Conservation (phyloP, 108 stramenopile genomes). For the Skeletonema menzelii region DNA sequence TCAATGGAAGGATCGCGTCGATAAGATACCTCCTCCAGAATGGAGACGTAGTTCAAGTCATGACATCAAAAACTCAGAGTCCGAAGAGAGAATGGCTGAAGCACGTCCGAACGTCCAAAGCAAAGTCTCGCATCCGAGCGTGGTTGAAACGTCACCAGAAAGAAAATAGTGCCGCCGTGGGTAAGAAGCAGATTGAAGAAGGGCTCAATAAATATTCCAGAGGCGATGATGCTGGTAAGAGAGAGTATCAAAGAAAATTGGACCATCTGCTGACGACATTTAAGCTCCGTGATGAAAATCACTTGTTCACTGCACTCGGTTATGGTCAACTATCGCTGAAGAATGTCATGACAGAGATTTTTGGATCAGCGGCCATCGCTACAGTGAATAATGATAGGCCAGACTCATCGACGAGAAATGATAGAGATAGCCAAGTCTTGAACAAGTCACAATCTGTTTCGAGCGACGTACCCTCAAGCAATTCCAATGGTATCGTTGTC, state of each 20-base stretch:
- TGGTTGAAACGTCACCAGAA: constrained; percentile 29
- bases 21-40: constrained; percentile 18
- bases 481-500: constrained; percentile 23
- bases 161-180: constrained; percentile 11
- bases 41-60: constrained; percentile 27
- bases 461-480: background rate
- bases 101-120: constrained; percentile 29
- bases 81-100: constrained; percentile 25
- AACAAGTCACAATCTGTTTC: background rate
- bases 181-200: constrained; percentile 15
- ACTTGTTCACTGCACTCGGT: constrained; percentile 18
- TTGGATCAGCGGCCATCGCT: constrained; percentile 13
- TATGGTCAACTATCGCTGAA: constrained; percentile 23
- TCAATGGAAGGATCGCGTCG: constrained; percentile 29
- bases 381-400: constrained; percentile 1
- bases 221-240: constrained; percentile 12
- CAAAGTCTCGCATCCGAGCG: constrained; percentile 21
- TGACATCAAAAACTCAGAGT: constrained; percentile 24
- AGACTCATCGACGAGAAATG: background rate
- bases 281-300: constrained; percentile 13
- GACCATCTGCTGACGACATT: constrained; percentile 14
- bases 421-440: constrained; percentile 1
- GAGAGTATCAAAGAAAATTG: constrained; percentile 22
- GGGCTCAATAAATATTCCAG: constrained; percentile 14
- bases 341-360: constrained; percentile 27